These are phyloP conservation scores for Capsicum chinense DNA, from an alignment of 257 asterid species.

Conservation along the genomic window DNA sequence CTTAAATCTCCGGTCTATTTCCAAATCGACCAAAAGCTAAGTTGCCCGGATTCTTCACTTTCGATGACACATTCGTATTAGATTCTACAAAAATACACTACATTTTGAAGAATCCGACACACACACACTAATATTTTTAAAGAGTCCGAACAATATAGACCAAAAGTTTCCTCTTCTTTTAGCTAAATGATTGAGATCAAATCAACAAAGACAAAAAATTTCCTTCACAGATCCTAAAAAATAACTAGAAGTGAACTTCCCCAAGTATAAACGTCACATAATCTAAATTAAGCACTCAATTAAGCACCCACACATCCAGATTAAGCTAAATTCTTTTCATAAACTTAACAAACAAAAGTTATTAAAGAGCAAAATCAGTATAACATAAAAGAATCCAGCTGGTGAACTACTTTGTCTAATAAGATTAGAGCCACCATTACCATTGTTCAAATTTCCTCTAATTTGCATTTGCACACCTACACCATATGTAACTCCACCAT, in stretches of 20 bases:
- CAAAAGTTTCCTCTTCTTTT: not conserved
- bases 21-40: not conserved
- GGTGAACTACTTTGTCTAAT: conserved; percentile 86
- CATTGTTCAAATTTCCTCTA: not conserved
- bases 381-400: conserved; percentile 85
- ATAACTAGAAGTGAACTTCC: not conserved
- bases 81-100: too few relatives aligned
- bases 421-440: conserved; percentile 46
- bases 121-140: too few relatives aligned
- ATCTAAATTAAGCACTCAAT: too few relatives aligned
- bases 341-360: not conserved
- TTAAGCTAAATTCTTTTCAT: too few relatives aligned
- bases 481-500: conserved; percentile 44
- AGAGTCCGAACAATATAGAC: not conserved
- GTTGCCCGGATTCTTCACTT: too few relatives aligned
- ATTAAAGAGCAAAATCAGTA: not conserved
- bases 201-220: not conserved
- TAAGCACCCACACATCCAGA: too few relatives aligned
- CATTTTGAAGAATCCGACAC: too few relatives aligned
- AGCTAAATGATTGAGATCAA: not conserved
- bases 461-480: conserved; percentile 48
- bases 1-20: not conserved
- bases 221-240: not conserved
- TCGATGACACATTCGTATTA: too few relatives aligned
- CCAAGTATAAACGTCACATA: not conserved